These are phyloP conservation scores for Aspergillus nanangensis DNA, from an alignment of 495 filamentous ascomycete genomes.

Conservation along the genomic window DNA sequence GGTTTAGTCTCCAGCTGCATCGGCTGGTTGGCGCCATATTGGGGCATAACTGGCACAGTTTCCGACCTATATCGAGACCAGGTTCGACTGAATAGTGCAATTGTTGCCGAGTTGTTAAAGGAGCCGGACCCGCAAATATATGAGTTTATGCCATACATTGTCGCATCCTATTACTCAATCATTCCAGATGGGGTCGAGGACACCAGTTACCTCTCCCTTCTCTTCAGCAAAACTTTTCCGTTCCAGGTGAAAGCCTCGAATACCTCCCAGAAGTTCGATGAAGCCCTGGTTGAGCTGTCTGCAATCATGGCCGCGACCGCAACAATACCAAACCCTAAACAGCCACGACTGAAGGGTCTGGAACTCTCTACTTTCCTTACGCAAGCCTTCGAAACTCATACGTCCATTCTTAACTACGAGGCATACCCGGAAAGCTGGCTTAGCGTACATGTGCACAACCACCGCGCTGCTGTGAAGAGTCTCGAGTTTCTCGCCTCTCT, in stretches of 20 bases:
- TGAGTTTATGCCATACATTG: slow-evolving; percentile 83
- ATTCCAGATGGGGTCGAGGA: slow-evolving; percentile 57
- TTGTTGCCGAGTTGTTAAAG: slow-evolving; percentile 76
- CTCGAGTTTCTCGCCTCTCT: slow-evolving; percentile 80
- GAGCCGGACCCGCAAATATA: slow-evolving; percentile 77
- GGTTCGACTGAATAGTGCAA: slow-evolving; percentile 85
- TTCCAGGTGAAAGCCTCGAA: slow-evolving; percentile 72
- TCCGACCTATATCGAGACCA: slow-evolving; percentile 89
- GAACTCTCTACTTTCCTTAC: slow-evolving; percentile 73
- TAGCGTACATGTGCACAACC: slow-evolving; percentile 90
- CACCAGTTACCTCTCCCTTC: slow-evolving; percentile 69
- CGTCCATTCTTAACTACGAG: slow-evolving; percentile 83
- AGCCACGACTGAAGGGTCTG: slow-evolving; percentile 61
- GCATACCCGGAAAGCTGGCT: slow-evolving; percentile 90
- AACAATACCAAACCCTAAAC: slow-evolving; percentile 51
- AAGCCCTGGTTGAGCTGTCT: slow-evolving; percentile 83
- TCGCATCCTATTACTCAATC: slow-evolving; percentile 82
- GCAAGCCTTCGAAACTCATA: slow-evolving; percentile 69
- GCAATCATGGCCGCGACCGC: slow-evolving; percentile 80
- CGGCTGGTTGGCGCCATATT: slow-evolving; percentile 89
- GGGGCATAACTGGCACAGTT: slow-evolving; percentile 70
- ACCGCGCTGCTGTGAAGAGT: slow-evolving; percentile 82
- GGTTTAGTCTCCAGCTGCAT: slow-evolving; percentile 77
- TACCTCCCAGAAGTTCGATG: slow-evolving; percentile 67
- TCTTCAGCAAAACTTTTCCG: slow-evolving; percentile 87